These are phyloP conservation scores for Lactarius tabidus DNA, from an alignment of 768 basidiomycete genomes.

Conservation along the genomic window DNA sequence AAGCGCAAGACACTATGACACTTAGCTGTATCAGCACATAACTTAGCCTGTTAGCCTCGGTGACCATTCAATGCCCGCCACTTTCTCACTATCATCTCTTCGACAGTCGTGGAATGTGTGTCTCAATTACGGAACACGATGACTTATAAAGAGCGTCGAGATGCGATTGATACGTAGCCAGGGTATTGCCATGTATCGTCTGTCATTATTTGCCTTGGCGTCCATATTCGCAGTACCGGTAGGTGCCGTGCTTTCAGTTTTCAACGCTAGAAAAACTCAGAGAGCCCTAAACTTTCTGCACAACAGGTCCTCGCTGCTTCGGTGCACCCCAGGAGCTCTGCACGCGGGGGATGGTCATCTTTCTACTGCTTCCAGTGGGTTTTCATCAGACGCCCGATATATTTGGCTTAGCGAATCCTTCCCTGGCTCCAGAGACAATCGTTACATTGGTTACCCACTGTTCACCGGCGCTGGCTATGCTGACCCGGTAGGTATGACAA, in stretches of 20 bases:
- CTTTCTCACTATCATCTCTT: neutral
- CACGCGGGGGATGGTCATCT: neutral
- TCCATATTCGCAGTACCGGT: neutral
- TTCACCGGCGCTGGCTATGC: constrained; percentile 46
- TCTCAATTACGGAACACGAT: neutral
- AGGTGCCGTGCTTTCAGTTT: neutral
- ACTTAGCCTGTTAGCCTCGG: neutral
- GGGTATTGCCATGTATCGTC: neutral
- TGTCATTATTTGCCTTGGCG: neutral
- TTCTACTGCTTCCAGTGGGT: neutral
- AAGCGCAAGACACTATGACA: neutral
- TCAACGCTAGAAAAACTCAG: neutral
- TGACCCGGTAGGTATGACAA: constrained; percentile 55
- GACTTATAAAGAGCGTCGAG: neutral
- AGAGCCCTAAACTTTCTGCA: neutral
- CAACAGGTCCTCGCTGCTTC: neutral
- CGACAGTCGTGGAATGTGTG: neutral
- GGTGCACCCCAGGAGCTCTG: neutral
- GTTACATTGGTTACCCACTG: constrained; percentile 30
- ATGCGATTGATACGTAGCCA: neutral
- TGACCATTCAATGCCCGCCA: neutral
- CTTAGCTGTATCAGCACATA: neutral
- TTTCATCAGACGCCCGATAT: neutral
- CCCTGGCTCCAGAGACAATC: neutral
- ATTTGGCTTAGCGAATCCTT: neutral